Evolutionary conservation across 2,329 filamentous ascomycete species (phyloP).

Genomic region (Grosmannia huntii): DNA sequence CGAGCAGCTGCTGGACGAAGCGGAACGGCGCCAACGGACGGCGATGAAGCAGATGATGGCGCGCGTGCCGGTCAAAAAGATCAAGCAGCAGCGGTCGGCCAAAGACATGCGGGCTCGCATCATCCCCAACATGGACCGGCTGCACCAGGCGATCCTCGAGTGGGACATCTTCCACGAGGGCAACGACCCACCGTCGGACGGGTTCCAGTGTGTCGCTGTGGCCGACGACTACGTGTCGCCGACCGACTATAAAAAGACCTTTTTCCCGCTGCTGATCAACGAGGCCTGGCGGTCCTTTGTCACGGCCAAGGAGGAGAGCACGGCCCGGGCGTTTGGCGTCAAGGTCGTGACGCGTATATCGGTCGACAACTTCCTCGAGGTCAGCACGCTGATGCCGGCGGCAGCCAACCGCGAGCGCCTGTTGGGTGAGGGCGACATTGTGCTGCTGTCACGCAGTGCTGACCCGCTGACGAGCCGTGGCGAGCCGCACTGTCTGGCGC

Average conservation of each 20-base stretch:
- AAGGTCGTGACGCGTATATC: slow-evolving; percentile 79
- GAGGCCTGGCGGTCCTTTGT: slow-evolving; percentile 96
- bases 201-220: slow-evolving; percentile 61
- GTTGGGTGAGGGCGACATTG: slow-evolving; percentile 74
- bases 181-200: slow-evolving; percentile 64
- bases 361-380: slow-evolving; percentile 86
- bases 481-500: slow-evolving; percentile 71
- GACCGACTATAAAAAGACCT: slow-evolving; percentile 71
- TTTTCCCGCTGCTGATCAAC: slow-evolving; percentile 77
- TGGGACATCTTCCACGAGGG: slow-evolving; percentile 94
- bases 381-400: slow-evolving; percentile 70
- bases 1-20: slow-evolving; percentile 35
- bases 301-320: slow-evolving; percentile 76
- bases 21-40: slow-evolving; percentile 33
- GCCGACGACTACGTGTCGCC: slow-evolving; percentile 67
- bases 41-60: slow-evolving; percentile 32
- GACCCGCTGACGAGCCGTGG: slow-evolving; percentile 54
- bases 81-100: slow-evolving; percentile 63
- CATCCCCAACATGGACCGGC: slow-evolving; percentile 70
- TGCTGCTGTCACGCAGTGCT: slow-evolving; percentile 65
- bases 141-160: slow-evolving; percentile 76
- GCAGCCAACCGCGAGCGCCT: slow-evolving; percentile 34
- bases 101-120: slow-evolving; percentile 93
- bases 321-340: slow-evolving; percentile 69
- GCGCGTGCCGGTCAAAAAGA: slow-evolving; percentile 70